Conservation (phyloP, 2,329 filamentous ascomycete species). For the Sporothrix pallida region DNA sequence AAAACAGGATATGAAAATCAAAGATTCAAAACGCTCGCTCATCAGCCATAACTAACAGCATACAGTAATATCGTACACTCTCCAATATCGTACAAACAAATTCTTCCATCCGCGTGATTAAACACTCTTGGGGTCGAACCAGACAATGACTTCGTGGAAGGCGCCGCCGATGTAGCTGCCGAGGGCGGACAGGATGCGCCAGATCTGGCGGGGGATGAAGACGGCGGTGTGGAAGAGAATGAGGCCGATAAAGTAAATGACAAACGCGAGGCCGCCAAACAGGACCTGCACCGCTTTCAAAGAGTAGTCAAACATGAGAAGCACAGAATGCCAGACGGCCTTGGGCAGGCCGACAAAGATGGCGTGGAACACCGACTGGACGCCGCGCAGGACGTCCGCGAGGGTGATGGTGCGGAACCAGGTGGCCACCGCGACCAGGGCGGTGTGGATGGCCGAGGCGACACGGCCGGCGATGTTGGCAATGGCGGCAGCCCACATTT, state of each 20-base stretch:
- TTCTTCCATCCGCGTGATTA: not conserved
- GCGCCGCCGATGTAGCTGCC: slow-evolving; percentile 5
- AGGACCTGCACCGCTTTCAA: slow-evolving; percentile 43
- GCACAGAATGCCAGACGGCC: slow-evolving; percentile 41
- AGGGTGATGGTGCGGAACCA: slow-evolving; percentile 48
- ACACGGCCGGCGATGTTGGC: slow-evolving; percentile 40
- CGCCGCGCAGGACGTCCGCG: slow-evolving; percentile 49
- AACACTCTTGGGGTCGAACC: slow-evolving; percentile 31
- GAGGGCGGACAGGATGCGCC: slow-evolving; percentile 21
- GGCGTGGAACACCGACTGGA: slow-evolving; percentile 42
- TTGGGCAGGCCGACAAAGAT: slow-evolving; percentile 41
- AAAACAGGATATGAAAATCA: not conserved
- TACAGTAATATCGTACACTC: not conserved
- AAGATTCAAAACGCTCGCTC: too few relatives aligned
- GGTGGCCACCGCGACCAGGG: slow-evolving; percentile 43
- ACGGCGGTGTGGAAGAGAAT: not conserved
- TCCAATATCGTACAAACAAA: not conserved
- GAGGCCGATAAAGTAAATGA: slow-evolving; percentile 37
- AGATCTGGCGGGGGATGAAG: slow-evolving; percentile 30
- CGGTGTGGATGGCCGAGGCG: slow-evolving; percentile 48
- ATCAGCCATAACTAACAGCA: not conserved
- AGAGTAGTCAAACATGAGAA: slow-evolving; percentile 39
- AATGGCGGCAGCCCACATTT: slow-evolving; percentile 40
- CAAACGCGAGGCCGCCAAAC: slow-evolving; percentile 44
- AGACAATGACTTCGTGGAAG: slow-evolving; percentile 28